Evolutionary conservation across 306 rosid species (phyloP).

Genomic region (Aeschynomene evenia): DNA sequence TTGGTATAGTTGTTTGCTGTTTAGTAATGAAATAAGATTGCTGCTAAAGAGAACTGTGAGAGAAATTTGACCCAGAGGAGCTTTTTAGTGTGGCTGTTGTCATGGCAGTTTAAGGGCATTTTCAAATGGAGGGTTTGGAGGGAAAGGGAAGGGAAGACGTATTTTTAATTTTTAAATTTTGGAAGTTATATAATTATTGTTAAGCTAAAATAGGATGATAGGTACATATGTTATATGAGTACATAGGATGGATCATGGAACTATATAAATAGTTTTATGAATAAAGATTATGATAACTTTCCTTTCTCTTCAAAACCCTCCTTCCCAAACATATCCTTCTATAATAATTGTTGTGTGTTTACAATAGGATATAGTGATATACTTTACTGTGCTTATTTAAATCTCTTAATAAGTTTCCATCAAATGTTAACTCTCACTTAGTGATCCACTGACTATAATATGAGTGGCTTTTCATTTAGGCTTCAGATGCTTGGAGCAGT

Average conservation of each 20-base stretch:
- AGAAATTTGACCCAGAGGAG: neutral
- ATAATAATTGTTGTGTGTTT: too few species aligned
- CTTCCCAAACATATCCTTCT: too few species aligned
- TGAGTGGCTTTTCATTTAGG: neutral
- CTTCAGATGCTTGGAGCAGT: too few species aligned
- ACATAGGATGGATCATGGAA: too few species aligned
- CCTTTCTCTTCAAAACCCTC: too few species aligned
- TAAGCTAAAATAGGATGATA: neutral
- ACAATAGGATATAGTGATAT: neutral
- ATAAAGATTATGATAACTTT: too few species aligned
- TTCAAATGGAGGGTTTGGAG: neutral
- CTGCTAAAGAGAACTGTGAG: neutral
- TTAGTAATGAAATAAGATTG: neutral
- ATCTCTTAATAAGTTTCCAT: neutral
- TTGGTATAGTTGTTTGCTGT: neutral
- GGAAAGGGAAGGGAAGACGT: neutral
- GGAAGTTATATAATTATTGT: neutral
- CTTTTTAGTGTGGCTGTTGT: neutral
- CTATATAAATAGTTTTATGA: neutral
- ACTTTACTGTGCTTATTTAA: neutral
- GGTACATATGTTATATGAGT: too few species aligned
- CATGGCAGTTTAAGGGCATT: neutral
- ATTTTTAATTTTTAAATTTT: too few species aligned
- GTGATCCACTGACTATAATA: neutral
- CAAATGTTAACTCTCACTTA: neutral